Evolutionary conservation across 1,284 basidiomycete species (phyloP), one percentile per base, ranked within the genome.

Genomic region (Ceratobasidium sp.): DNA sequence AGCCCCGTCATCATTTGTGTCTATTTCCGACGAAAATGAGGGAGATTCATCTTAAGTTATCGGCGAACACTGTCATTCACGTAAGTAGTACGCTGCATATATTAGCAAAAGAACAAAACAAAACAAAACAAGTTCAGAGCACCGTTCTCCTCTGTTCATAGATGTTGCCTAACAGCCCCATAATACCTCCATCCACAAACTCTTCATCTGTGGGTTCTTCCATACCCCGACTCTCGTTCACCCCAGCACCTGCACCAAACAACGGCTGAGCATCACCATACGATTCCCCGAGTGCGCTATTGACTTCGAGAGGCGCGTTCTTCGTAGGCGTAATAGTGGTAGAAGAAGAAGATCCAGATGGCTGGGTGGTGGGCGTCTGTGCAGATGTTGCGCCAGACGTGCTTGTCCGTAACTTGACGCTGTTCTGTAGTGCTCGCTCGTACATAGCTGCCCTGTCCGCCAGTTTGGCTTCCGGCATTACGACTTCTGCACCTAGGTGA

Each of bases 161-260:
- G 64, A 95, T 94, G 83, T 94, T 90, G 47, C 91, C 89, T 78
- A 95, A 80, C 78, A 95, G 79, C 36, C 90, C 91, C 75, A 94
- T 82, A 76, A 95, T 90, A 19, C 93, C 93, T 0, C 88, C 86
- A 77, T 87, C 85, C 77, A 82, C 89, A 78, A 77, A 53, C 65
- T 91, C 88, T 75, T 81, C 84, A 22, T 83, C 81, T 77, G 84
- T 82, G 77, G 83, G 65, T 82, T 83, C 19, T 64, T 77, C 67
- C 47, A 71, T 54, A 56, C 75, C 62, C 41, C 76, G 72, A 66
- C 66, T 54, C 51, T 71, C 74, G 4, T 69, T 56, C 33, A 76
- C 77, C 51, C 76, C 75, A 48, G 75, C 73, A 9, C 77, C 63
- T 17, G 80, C 80, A 27, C 89, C 89, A 79, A 73, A 73, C 57